A percentile compares a stretch with the other conserved stretches of the same genome.
Evolutionary conservation across 139 green algal genomes (phyloP).

Genomic region (Trebouxia sp.): DNA sequence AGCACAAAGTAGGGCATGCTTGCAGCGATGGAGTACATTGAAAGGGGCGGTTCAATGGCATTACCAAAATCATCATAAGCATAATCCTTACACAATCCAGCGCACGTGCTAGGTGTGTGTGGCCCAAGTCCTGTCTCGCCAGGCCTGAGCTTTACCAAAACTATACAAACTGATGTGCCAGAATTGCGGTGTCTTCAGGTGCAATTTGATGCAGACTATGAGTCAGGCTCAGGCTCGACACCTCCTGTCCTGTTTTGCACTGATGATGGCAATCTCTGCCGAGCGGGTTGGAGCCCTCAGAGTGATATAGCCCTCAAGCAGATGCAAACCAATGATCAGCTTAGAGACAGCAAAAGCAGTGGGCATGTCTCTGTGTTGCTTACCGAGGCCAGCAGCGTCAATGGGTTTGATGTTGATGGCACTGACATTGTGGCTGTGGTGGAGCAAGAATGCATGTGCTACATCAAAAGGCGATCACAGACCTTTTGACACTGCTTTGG

Average conservation of each 20-base stretch:
- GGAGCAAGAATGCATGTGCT: slow-evolving; percentile 21
- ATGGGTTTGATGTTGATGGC: slow-evolving; percentile 15
- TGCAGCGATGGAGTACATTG: too few relatives aligned
- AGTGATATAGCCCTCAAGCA: background rate
- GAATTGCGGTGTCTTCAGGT: too few relatives aligned
- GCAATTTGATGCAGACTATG: slow-evolving; percentile 8
- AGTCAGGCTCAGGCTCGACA: background rate
- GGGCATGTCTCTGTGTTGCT: background rate
- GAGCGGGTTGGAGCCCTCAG: background rate
- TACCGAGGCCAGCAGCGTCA: background rate
- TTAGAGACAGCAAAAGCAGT: background rate
- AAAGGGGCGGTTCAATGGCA: too few relatives aligned
- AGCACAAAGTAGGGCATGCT: too few relatives aligned
- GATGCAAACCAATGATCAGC: background rate
- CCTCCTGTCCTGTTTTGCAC: slow-evolving; percentile 2
- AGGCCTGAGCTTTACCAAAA: too few relatives aligned
- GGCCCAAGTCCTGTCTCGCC: too few relatives aligned
- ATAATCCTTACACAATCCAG: too few relatives aligned
- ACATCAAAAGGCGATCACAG: slow-evolving; percentile 3
- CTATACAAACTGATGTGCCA: too few relatives aligned
- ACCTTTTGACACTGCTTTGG: too few relatives aligned
- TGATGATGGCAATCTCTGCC: slow-evolving; percentile 11
- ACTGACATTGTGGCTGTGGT: slow-evolving; percentile 16
- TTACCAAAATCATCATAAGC: too few relatives aligned
- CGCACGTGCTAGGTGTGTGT: too few relatives aligned